Base-by-base conservation (phyloP, 306 rosid species). In the Vicia sativa region DNA sequence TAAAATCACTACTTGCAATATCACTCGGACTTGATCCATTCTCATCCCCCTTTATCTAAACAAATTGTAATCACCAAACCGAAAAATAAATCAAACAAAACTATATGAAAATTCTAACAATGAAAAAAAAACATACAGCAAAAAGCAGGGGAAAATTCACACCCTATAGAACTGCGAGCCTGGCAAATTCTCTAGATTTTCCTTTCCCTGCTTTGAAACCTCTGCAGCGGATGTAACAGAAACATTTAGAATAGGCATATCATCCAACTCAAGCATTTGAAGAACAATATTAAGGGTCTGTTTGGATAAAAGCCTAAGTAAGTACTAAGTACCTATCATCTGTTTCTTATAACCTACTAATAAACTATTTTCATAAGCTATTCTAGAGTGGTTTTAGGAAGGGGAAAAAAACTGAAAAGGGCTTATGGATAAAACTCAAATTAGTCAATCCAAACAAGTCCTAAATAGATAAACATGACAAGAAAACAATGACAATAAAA, bases 1-100 rank as follows among this genome's bases (percentile, higher is more conserved):
- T 79, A 87, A 83, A 89, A 58, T 84, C 90, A 59, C 71, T 42
- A 66, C 63, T 72, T 71, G 65, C 85, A 45, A 68, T 68, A 64
- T 82, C 73, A 81, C 91, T 89, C 46, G 84, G 78, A 74, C 79
- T 77, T 54, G 83, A 83, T 65, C 77, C 90, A 62, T 76, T 77
- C 37, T 84, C 95, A 64, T 79, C 83, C 72, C 75, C 83, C 76
- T 80, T 80, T 28, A 58, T 78, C 93, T 90, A 87, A 74, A 78
- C 81, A 58, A 62, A 55, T 62, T 39, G 6, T 67, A 81, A 55
- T 23, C 41, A 66, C 29, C 72, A 64, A 53, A 52, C 60, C n/a
- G 44, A 62, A 7, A 34, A 21, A 11, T 44, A 52, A 7, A 62
- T 69, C 29, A 28, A 7, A 29, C 2, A 25, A 53, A 25, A 55